Conservation (phyloP, 768 basidiomycete species). For the Trametes coccinea region DNA sequence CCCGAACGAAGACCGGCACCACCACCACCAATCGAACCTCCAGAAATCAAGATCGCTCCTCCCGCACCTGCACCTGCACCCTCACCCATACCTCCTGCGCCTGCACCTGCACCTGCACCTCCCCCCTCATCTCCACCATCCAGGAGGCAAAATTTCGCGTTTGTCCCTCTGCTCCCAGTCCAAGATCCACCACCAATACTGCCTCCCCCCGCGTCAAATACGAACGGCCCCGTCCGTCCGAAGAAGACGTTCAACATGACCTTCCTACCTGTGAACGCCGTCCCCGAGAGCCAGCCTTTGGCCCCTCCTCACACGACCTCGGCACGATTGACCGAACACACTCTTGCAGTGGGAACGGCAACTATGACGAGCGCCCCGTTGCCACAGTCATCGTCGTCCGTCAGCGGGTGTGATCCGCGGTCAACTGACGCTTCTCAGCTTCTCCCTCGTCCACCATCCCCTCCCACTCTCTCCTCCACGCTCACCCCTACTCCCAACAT, state of each 20-base stretch:
- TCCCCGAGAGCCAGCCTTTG: not conserved
- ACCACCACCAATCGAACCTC: conserved; percentile 13
- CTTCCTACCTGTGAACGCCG: conserved; percentile 19
- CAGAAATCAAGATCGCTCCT: conserved; percentile 14
- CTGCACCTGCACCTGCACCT: not conserved
- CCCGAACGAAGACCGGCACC: conserved; percentile 15
- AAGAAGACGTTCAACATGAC: conserved; percentile 22
- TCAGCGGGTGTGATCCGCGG: conserved; percentile 7
- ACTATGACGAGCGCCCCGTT: conserved; percentile 7
- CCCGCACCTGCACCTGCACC: not conserved
- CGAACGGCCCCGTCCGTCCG: not conserved
- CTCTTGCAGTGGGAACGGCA: not conserved
- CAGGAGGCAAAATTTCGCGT: conserved; percentile 23
- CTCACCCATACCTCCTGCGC: too few species aligned
- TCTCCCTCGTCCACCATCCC: not conserved
- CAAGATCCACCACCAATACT: conserved; percentile 22
- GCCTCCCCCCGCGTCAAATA: not conserved
- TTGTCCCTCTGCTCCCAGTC: conserved; percentile 30
- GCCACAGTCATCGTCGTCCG: conserved; percentile 8
- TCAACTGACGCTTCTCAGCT: conserved; percentile 9
- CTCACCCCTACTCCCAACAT: not conserved
- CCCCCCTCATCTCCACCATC: conserved; percentile 8
- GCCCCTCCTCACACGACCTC: conserved; percentile 1
- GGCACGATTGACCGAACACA: not conserved
- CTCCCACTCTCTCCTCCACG: not conserved